These are phyloP conservation scores for Fusarium sp. DNA, from an alignment of 2,329 filamentous ascomycete species.

Conservation along the genomic window DNA sequence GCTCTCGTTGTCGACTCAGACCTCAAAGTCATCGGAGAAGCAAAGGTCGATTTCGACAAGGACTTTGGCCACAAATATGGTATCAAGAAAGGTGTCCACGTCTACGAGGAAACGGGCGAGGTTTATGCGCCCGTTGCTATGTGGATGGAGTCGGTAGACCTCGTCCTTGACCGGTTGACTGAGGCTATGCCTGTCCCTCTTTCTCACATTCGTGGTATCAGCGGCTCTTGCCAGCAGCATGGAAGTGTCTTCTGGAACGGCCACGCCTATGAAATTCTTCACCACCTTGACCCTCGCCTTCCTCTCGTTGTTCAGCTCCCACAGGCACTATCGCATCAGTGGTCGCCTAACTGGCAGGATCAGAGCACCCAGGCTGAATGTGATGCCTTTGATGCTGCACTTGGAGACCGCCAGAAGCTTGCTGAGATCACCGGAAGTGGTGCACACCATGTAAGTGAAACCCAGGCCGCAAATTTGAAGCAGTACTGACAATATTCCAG, in stretches of 20 bases:
- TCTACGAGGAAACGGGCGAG: conserved; percentile 83
- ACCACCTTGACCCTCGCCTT: conserved; percentile 67
- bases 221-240: conserved; percentile 95
- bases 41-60: conserved; percentile 94
- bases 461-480: conserved; percentile 18
- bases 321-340: conserved; percentile 81
- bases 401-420: conserved; percentile 75
- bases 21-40: conserved; percentile 82
- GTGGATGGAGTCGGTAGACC: conserved; percentile 93
- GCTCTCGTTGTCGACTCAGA: conserved; percentile 86
- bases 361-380: conserved; percentile 93
- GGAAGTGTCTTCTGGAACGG: conserved; percentile 94
- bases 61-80: conserved; percentile 80
- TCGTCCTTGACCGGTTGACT: conserved; percentile 79
- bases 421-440: conserved; percentile 88
- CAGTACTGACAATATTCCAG: conserved; percentile 54
- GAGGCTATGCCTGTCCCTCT: conserved; percentile 74
- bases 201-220: conserved; percentile 79
- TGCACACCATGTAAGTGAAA: conserved; percentile 83
- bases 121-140: conserved; percentile 93
- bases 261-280: conserved; percentile 73
- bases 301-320: conserved; percentile 78
- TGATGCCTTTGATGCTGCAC: conserved; percentile 81
- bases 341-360: conserved; percentile 98
- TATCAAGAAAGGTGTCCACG: conserved; percentile 87